Conservation (phyloP, 495 filamentous ascomycete species). For the Astrothelium macrocarpum region DNA sequence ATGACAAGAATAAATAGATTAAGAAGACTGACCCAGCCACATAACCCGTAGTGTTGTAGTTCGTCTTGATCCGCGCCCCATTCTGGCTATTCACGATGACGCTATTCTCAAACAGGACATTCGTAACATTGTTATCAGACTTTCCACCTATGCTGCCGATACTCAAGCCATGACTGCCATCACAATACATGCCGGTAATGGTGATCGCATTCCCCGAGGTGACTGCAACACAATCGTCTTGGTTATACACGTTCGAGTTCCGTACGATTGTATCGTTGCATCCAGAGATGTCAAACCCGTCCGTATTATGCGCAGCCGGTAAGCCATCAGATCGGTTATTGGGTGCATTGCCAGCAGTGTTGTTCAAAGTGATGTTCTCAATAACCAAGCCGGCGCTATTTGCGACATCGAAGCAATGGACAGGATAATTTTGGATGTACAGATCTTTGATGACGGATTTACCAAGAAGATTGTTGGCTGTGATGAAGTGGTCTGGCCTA, state of each 20-base stretch:
- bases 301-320: constrained; percentile 37
- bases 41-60: constrained; percentile 20
- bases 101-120: constrained; percentile 33
- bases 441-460: constrained; percentile 36
- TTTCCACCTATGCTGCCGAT: constrained; percentile 43
- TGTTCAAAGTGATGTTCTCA: constrained; percentile 48
- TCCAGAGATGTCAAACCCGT: constrained; percentile 35
- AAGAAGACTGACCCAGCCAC: constrained; percentile 6
- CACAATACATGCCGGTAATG: constrained; percentile 33
- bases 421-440: constrained; percentile 48
- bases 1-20: neutral
- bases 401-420: constrained; percentile 52
- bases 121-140: constrained; percentile 39
- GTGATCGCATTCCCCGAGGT: constrained; percentile 33
- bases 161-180: constrained; percentile 39
- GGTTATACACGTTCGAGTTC: constrained; percentile 33
- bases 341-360: constrained; percentile 38
- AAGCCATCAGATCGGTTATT: constrained; percentile 31
- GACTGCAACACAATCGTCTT: constrained; percentile 41
- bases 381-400: constrained; percentile 40
- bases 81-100: constrained; percentile 30
- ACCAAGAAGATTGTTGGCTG: constrained; percentile 29
- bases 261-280: constrained; percentile 28
- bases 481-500: constrained; percentile 44
- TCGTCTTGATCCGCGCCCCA: constrained; percentile 41